Evolutionary conservation across 2,329 filamentous ascomycete genomes (phyloP), one percentile per base, ranked within the genome.

Genomic region (Botrytis sinoallii): DNA sequence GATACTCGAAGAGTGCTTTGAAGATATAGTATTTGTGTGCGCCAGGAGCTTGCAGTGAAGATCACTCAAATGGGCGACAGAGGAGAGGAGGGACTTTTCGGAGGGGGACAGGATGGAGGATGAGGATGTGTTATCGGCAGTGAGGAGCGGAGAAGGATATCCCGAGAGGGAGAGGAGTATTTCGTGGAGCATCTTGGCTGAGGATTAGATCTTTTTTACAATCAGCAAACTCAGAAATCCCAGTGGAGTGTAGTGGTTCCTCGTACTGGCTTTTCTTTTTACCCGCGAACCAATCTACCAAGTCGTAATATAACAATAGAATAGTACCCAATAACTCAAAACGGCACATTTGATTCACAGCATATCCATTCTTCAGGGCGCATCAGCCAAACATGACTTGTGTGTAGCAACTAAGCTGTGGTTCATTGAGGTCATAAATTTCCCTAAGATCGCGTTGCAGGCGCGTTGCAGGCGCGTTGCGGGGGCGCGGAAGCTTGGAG

Each of bases 81-180:
- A 91, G 77, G 89, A 86, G 79, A 99, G 88, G 75, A 98, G 89
- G 77, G 93, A 92, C 80, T 91, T 90, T 83, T 98, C 95, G 70
- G 94, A 90, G 57, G 93, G 92, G 64, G 94, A 93, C 80, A 91
- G 82, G 80, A 87, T 81, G 79, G 85, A 82, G 79, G 83, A 79
- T 71, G 85, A 81, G 78, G 84, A 83, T 80, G 84, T 81, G 77
- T 84, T 85, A 78, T 85, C 83, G 79, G 83, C 80, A 82, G 88
- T 88, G 85, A 98, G 92, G 81, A 98, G 89, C 78, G 94, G 92
- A 77, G 95, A 98, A 77, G 93, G 92, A 84, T 98, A 93, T 78
- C 96, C 95, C 80, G 95, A 97, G 83, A 98, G 91, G 83, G 95
- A 95, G 83, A 99, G 91, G 83, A 98, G 90, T 85, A 99, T 94